A percentile compares a stretch with the other conserved stretches of the same genome.
phyloP scores from a whole-genome alignment of 2,329 filamentous ascomycete species.

The Colletotrichum lentis region DNA sequence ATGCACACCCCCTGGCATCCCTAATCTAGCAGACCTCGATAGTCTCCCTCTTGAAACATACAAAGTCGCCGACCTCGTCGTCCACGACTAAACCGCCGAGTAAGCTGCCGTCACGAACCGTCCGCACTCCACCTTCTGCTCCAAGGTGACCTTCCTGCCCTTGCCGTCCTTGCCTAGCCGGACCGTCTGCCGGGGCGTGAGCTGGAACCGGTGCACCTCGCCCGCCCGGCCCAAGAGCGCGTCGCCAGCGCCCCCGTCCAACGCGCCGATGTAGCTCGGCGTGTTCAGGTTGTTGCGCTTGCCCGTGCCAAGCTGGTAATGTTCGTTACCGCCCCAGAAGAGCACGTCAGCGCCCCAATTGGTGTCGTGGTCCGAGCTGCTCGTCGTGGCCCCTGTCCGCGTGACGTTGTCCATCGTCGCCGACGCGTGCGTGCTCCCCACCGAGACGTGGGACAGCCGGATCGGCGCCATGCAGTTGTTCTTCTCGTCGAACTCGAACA shows the following conservation, averaged over 20 bases:
- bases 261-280: slow-evolving; percentile 80
- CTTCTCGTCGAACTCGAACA: slow-evolving; percentile 87
- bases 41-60: slow-evolving; percentile 20
- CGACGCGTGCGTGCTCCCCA: slow-evolving; percentile 81
- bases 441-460: slow-evolving; percentile 73
- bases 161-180: slow-evolving; percentile 65
- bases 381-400: slow-evolving; percentile 63
- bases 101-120: slow-evolving; percentile 84
- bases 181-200: slow-evolving; percentile 79
- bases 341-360: slow-evolving; percentile 90
- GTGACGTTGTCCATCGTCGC: slow-evolving; percentile 86
- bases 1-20: neutral
- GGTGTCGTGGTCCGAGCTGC: slow-evolving; percentile 70
- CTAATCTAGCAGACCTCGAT: neutral
- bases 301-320: slow-evolving; percentile 91
- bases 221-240: slow-evolving; percentile 65
- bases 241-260: slow-evolving; percentile 70
- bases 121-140: slow-evolving; percentile 90
- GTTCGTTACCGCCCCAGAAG: slow-evolving; percentile 95
- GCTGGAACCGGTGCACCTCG: slow-evolving; percentile 78
- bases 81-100: slow-evolving; percentile 60
- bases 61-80: slow-evolving; percentile 7
- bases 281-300: slow-evolving; percentile 81
- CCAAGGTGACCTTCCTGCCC: slow-evolving; percentile 76
- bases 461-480: slow-evolving; percentile 77